Evolutionary conservation across 73 alveolate species (phyloP).

Genomic region (Paramecium biaurelia): DNA sequence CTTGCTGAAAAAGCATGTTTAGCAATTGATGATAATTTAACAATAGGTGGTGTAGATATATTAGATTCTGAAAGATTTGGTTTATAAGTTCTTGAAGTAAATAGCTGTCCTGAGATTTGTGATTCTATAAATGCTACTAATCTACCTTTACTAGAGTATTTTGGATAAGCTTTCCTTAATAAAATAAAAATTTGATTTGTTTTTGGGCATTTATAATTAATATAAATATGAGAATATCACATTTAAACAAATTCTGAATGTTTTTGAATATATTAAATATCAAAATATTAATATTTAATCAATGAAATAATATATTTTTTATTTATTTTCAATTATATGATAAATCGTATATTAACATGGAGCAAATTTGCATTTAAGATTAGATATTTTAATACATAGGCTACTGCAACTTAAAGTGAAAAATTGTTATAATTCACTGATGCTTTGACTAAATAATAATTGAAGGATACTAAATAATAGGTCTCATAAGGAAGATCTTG

Average conservation of each 20-base stretch:
- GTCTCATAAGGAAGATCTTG: constrained; percentile 75
- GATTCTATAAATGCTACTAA: not conserved
- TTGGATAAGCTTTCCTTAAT: not conserved
- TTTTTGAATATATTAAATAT: not conserved
- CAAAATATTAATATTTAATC: not conserved
- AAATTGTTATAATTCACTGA: constrained; percentile 26
- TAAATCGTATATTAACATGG: constrained; percentile 36
- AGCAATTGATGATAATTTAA: not conserved
- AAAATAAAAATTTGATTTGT: not conserved
- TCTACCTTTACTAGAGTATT: not conserved
- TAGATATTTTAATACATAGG: not conserved
- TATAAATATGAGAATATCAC: too few species aligned
- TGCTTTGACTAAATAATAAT: constrained; percentile 45
- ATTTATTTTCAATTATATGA: not conserved
- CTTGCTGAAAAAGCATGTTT: not conserved
- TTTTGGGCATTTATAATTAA: not conserved
- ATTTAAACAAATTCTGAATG: not conserved
- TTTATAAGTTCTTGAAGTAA: not conserved
- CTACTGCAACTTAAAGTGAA: not conserved
- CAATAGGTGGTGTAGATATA: not conserved
- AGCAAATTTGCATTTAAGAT: not conserved
- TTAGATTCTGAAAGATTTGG: not conserved
- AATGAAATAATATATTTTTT: not conserved
- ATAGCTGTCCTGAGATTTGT: not conserved
- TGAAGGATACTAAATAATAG: constrained; percentile 8